These are phyloP conservation scores for Citrullus colocynthis DNA, from an alignment of 306 rosid genomes.

Conservation along the genomic window DNA sequence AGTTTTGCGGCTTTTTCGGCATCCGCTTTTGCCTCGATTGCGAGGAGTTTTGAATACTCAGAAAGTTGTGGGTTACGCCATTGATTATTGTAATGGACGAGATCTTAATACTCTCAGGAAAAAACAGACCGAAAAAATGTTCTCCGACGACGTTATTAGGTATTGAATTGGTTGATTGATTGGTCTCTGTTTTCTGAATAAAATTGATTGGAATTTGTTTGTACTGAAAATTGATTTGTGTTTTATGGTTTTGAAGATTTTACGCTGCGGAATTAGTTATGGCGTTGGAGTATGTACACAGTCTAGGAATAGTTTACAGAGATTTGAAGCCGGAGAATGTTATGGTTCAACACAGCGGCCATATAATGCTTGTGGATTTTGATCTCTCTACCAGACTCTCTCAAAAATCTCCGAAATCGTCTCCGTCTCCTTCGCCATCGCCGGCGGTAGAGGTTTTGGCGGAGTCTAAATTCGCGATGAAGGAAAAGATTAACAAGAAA, in stretches of 20 bases:
- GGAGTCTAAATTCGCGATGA: conserved; percentile 14
- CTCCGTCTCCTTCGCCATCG: background rate
- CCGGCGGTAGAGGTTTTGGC: background rate
- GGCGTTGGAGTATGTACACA: conserved; percentile 67
- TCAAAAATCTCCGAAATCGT: conserved; percentile 22
- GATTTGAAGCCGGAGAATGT: conserved; percentile 91
- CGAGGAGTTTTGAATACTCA: conserved; percentile 50
- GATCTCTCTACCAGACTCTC: conserved; percentile 61
- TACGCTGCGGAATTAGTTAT: conserved; percentile 78
- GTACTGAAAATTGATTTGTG: background rate
- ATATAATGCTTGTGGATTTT: conserved; percentile 87
- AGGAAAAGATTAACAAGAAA: background rate
- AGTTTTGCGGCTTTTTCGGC: conserved; percentile 46
- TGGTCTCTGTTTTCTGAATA: background rate
- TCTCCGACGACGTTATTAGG: conserved; percentile 70
- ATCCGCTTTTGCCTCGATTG: conserved; percentile 55
- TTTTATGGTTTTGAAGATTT: conserved; percentile 32
- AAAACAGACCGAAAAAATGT: conserved; percentile 53
- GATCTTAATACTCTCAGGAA: conserved; percentile 47
- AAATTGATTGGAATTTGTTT: background rate
- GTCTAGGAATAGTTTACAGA: conserved; percentile 62
- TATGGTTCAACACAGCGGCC: conserved; percentile 76
- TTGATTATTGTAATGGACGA: conserved; percentile 77
- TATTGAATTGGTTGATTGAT: background rate
- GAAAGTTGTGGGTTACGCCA: conserved; percentile 46